Evolutionary conservation across 1,139 yeast species (phyloP).

Genomic region (Diutina scorzettiae): DNA sequence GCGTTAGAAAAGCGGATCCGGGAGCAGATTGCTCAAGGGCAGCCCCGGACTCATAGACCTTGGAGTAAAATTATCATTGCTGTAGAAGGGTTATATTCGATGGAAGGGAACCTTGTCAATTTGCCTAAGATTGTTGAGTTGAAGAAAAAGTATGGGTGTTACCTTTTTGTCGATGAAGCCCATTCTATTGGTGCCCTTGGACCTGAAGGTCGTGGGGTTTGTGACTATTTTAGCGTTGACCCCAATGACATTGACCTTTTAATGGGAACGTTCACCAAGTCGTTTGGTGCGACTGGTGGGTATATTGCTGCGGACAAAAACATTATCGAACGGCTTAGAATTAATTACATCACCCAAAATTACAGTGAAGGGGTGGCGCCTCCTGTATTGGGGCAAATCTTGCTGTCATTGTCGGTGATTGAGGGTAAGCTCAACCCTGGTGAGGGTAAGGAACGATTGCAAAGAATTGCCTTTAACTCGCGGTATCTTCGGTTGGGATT

Average conservation of each 20-base stretch:
- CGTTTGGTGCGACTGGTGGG: conserved; percentile 99
- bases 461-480: conserved; percentile 90
- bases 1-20: conserved; percentile 69
- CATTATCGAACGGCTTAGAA: conserved; percentile 62
- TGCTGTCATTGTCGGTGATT: conserved; percentile 67
- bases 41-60: conserved; percentile 92
- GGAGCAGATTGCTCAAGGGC: conserved; percentile 91
- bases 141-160: conserved; percentile 78
- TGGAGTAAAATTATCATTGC: conserved; percentile 92
- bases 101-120: conserved; percentile 95
- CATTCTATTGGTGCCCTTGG: conserved; percentile 98
- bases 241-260: conserved; percentile 70
- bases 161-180: conserved; percentile 90
- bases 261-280: conserved; percentile 96
- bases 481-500: conserved; percentile 85
- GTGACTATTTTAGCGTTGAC: conserved; percentile 79
- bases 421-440: conserved; percentile 80
- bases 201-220: conserved; percentile 84
- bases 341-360: conserved; percentile 59
- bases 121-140: conserved; percentile 67
- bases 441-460: conserved; percentile 83
- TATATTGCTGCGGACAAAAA: conserved; percentile 67
- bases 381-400: conserved; percentile 82
- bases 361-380: conserved; percentile 86
- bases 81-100: conserved; percentile 91